These are phyloP conservation scores for Galerina sulciceps DNA, from an alignment of 768 basidiomycete species.

Conservation along the genomic window DNA sequence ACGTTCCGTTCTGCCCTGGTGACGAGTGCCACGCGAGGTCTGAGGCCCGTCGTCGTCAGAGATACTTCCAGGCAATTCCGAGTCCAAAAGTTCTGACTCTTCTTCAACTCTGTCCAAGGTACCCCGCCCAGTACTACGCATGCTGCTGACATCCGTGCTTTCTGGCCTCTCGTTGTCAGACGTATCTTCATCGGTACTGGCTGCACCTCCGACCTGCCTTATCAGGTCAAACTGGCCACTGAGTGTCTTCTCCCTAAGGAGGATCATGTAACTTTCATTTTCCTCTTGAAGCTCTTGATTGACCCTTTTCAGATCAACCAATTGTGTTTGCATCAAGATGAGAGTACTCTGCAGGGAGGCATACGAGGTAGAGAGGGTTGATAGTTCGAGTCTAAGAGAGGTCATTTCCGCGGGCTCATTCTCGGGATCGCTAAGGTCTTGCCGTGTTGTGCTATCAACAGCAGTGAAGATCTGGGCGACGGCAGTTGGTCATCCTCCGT, in stretches of 20 bases:
- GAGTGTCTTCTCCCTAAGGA: constrained; percentile 88
- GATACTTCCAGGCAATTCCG: constrained; percentile 37
- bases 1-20: constrained; percentile 47
- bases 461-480: constrained; percentile 12
- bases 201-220: constrained; percentile 63
- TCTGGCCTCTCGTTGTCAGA: constrained; percentile 45
- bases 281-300: constrained; percentile 92
- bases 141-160: constrained; percentile 55
- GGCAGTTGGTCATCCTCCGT: constrained; percentile 24
- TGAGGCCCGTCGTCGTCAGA: constrained; percentile 36
- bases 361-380: constrained; percentile 86
- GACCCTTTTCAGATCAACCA: constrained; percentile 85
- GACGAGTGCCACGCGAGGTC: constrained; percentile 44
- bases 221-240: constrained; percentile 85
- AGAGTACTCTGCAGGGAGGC: constrained; percentile 83
- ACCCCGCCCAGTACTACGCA: constrained; percentile 60
- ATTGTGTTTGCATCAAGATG: constrained; percentile 81
- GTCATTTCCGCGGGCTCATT: constrained; percentile 89
- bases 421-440: constrained; percentile 65
- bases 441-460: constrained; percentile 24
- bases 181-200: constrained; percentile 38
- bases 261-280: constrained; percentile 95
- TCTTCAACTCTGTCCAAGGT: constrained; percentile 70
- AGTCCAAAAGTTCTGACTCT: constrained; percentile 48
- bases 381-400: constrained; percentile 79